A percentile compares a stretch with the other conserved stretches of the same genome.
These are phyloP conservation scores for Sclerotinia borealis DNA, from an alignment of 2,329 filamentous ascomycete species.

Conservation along the genomic window DNA sequence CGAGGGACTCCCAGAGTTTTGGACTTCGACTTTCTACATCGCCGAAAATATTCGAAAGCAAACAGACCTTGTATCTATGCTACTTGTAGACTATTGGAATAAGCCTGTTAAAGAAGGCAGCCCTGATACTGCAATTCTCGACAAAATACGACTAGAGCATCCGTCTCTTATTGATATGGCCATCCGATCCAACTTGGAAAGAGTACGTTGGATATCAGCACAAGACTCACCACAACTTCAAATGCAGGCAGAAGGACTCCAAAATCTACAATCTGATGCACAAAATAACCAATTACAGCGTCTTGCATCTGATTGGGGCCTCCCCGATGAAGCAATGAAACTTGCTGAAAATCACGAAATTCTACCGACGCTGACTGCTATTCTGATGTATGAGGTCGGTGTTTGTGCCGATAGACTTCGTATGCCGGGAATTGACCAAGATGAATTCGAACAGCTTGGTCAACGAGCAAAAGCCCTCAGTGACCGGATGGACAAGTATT, in stretches of 20 bases:
- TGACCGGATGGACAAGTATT: conserved; percentile 38
- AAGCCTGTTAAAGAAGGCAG: conserved; percentile 25
- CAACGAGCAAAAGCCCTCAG: conserved; percentile 14
- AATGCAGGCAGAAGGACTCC: conserved; percentile 43
- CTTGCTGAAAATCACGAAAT: conserved; percentile 58
- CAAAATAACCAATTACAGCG: conserved; percentile 42
- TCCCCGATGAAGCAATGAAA: conserved; percentile 50
- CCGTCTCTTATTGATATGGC: conserved; percentile 50
- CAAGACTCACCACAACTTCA: conserved; percentile 44
- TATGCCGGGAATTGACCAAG: conserved; percentile 6
- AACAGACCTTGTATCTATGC: conserved; percentile 43
- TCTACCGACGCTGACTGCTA: conserved; percentile 54
- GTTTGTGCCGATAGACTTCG: conserved; percentile 7
- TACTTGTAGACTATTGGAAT: conserved; percentile 32
- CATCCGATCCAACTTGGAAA: conserved; percentile 53
- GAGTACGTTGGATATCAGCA: conserved; percentile 50
- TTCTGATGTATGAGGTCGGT: conserved; percentile 29
- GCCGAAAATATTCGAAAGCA: conserved; percentile 57
- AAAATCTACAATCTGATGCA: conserved; percentile 36
- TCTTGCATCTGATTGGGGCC: conserved; percentile 42
- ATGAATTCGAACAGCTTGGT: conserved; percentile 11
- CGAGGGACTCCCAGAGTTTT: conserved; percentile 68
- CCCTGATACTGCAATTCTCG: conserved; percentile 28
- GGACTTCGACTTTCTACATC: conserved; percentile 68
- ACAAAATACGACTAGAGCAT: conserved; percentile 45